Base-by-base conservation (phyloP, 2,329 filamentous ascomycete species). In the Trichoderma afroharzianum region DNA sequence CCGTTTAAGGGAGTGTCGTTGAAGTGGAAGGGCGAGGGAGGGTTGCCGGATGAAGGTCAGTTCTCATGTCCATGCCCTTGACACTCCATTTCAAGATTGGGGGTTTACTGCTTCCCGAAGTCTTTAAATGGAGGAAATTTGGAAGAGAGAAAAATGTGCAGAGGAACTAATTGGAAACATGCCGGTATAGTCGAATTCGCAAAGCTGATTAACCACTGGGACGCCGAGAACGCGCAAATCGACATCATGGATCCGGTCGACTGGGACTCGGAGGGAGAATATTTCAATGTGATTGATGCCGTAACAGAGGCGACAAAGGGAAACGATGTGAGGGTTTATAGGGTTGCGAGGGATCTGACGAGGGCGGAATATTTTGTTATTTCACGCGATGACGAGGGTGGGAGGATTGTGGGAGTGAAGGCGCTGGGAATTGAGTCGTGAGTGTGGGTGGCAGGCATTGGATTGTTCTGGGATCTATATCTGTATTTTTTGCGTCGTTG, bases 321-420 rank as follows among this genome's bases (percentile, higher is more conserved):
- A 2, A 87, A 85, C 73, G 90, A 93, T 74, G 88, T 95, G 67
- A 88, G 91, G 78, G 90, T 97, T 26, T 97, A 96, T 78, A 85
- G 88, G 68, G 89, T 97, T 9, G 83, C 86, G 72, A 84, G 88
- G 76, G 89, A 88, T 58, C 83, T 84, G 14, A 88, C 90, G 30
- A 87, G 91, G 78, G 85, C 86, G 15, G 93, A 97, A 82, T 97
- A 97, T 81, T 97, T 91, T 87, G 83, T 97, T 72, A 83, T 97
- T 79, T 92, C 75, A 86, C 91, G 77, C 82, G 82, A 87, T n/a
- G 71, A 72, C 21, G 28, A 53, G 64, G 87, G 85, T 14, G 87
- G 85, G 21, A 87, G 85, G 81, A 77, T 97, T 72, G 89, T 97
- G 8, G 95, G 95, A 15, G 86, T 92, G 70, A 95, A 93, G 85